These are phyloP conservation scores for Ogataea ganodermae DNA, from an alignment of 805 yeast genomes.

Conservation along the genomic window DNA sequence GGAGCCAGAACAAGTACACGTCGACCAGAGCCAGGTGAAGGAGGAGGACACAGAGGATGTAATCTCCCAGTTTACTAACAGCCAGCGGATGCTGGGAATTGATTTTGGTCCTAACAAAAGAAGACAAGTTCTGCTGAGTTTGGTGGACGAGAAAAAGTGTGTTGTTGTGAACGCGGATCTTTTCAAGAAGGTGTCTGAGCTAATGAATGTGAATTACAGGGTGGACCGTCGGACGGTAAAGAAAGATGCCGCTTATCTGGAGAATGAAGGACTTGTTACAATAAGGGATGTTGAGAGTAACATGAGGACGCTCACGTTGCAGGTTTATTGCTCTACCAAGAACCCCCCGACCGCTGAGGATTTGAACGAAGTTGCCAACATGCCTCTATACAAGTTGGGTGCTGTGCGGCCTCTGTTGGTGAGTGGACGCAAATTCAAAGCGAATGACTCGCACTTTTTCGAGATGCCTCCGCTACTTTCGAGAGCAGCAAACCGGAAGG, in stretches of 20 bases:
- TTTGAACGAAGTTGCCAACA: conserved; percentile 9
- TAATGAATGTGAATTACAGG: conserved; percentile 38
- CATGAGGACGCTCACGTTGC: conserved; percentile 5
- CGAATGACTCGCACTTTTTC: conserved; percentile 27
- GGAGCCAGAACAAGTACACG: conserved; percentile 2
- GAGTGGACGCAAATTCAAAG: conserved; percentile 17
- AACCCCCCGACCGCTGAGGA: conserved; percentile 19
- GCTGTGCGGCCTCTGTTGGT: conserved; percentile 7
- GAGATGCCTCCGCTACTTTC: conserved; percentile 19
- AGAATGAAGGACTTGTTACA: conserved; percentile 30
- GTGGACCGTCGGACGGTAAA: conserved; percentile 58
- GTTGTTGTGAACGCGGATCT: conserved; percentile 44
- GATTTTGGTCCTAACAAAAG: conserved; percentile 34
- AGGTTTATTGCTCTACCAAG: conserved; percentile 13
- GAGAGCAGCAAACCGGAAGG: background rate
- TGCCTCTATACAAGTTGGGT: background rate
- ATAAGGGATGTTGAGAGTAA: conserved; percentile 15
- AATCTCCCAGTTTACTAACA: background rate
- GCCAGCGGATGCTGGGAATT: conserved; percentile 8
- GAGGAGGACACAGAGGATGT: conserved; percentile 8
- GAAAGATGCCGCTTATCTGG: conserved; percentile 44
- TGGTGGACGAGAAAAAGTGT: conserved; percentile 49
- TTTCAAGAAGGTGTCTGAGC: conserved; percentile 41
- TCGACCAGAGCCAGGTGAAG: background rate
- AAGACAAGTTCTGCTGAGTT: conserved; percentile 34